Evolutionary conservation across 768 basidiomycete species (phyloP), one percentile per base, ranked within the genome.

Genomic region (Gloeopeniophorella convolvens): DNA sequence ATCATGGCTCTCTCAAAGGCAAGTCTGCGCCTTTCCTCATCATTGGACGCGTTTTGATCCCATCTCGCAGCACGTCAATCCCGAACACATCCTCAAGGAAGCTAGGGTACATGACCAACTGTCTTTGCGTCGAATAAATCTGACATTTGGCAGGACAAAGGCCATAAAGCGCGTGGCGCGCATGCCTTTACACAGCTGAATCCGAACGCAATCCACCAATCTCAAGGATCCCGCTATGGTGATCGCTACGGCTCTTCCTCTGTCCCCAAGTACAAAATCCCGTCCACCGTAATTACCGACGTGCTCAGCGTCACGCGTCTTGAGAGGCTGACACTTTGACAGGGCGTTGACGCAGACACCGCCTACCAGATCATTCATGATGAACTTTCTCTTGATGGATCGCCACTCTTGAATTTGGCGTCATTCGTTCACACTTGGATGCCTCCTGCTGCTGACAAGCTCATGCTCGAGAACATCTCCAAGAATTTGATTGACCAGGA

Each of bases 401-500:
- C 70, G 24, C 77, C 80, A 10, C 65, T 70, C 26, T 75, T 81
- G 65, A 83, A 83, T 64, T 69, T 85, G 12, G 82, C 82, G 0
- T 80, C 79, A 15, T 83, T 85, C 54, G 83, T 85, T 6, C 72
- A 80, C 45, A 84, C 82, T 1, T 81, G 77, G 75, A 80, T 80
- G 77, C 73, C 76, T 26, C 67, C 68, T 9, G 57, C 70, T 33
- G 78, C 72, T 21, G 65, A 76, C 54, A 74, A 74, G 56, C 72
- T 84, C 46, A 78, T 82, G 74, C 53, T 71, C 46, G 83, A 84
- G 65, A 82, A 83, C 61, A 70, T 82, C 48, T 70, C 71, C 60
- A 83, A 83, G 65, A 85, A 85, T 62, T 64, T 84, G 27, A 82
- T 83, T 31, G 83, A 84, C 60, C 75, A 78, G 56, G 83, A 83